Base-by-base conservation (phyloP, 2,329 filamentous ascomycete genomes). In the Huntiella bhutanensis region DNA sequence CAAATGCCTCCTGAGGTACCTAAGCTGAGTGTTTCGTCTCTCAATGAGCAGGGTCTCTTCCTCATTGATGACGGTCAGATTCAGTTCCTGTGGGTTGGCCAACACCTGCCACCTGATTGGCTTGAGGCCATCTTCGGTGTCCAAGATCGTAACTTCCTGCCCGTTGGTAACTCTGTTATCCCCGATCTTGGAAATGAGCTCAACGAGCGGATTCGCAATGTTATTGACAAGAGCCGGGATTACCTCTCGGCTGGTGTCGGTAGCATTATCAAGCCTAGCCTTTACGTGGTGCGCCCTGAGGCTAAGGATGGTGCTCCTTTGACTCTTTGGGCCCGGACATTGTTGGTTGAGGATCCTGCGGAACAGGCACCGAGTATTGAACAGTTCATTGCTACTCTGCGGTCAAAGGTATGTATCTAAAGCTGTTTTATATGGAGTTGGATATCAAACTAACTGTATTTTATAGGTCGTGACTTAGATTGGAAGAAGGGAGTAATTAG, bases 41-140 rank as follows among this genome's bases (percentile, higher is more conserved):
- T 98, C 43, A 83, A 85, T 3, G 75, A 86, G 1, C 94, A 92
- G 58, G 91, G 91, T 22, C 67, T 98, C 13, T 98, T 98, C 62
- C 73, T 98, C 49, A 91, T 98, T 55, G 91, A 98, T 56, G 91
- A 98, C 57, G 87, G 87, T 2, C 88, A 95, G 62, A 95, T 85
- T 4, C 91, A 98, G 60, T 98, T 98, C 71, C 65, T 98, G 41
- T 98, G 91, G 91, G 73, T 96, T 15, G 91, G 91, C 11, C 78
- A 87, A 33, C 88, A 98, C 54, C 81, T 88, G 1, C 85, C 98
- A 22, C 85, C 86, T 1, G 85, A 93, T 58, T 71, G 98, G 32
- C 68, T 96, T 36, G 64, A 72, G 45, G 91, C 98, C 56, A 88
- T 96, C 4, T 98, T 98, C 59, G 88, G 86, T 17, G 71, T 91